phyloP scores from a whole-genome alignment of 2,329 filamentous ascomycete species.

The Phymatotrichopsis omnivora region DNA sequence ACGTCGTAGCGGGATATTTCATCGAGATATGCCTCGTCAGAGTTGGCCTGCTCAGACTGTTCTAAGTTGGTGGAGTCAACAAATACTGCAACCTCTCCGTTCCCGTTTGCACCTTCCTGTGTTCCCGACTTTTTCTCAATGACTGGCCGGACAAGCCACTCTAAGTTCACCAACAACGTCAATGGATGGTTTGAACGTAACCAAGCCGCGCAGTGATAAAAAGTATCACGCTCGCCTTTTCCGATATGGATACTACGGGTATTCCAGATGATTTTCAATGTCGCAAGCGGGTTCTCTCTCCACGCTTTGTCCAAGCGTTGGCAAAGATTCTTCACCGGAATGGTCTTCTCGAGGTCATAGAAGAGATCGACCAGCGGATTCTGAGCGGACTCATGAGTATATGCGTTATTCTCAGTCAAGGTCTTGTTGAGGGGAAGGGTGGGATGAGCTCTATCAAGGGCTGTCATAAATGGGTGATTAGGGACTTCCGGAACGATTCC shows the following conservation, averaged over 20 bases:
- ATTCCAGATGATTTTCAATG: slow-evolving; percentile 52
- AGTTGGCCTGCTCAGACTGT: slow-evolving; percentile 30
- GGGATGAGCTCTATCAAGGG: slow-evolving; percentile 12
- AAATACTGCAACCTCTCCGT: slow-evolving; percentile 33
- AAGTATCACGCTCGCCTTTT: slow-evolving; percentile 41
- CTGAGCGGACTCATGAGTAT: slow-evolving; percentile 42
- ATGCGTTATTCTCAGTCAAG: slow-evolving; percentile 45
- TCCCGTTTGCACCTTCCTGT: slow-evolving; percentile 30
- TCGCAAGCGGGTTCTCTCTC: slow-evolving; percentile 40
- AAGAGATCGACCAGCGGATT: slow-evolving; percentile 46
- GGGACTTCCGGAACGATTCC: background rate
- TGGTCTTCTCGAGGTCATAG: slow-evolving; percentile 41
- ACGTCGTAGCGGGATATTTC: slow-evolving; percentile 38
- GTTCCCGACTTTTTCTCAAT: slow-evolving; percentile 46
- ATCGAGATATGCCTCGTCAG: slow-evolving; percentile 35
- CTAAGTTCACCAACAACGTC: slow-evolving; percentile 45
- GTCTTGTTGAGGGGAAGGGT: slow-evolving; percentile 37
- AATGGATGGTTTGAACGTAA: slow-evolving; percentile 45
- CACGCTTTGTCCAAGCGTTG: slow-evolving; percentile 43
- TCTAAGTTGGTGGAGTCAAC: slow-evolving; percentile 25
- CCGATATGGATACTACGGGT: slow-evolving; percentile 51
- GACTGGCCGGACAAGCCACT: slow-evolving; percentile 47
- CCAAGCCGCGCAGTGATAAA: slow-evolving; percentile 49
- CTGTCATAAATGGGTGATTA: background rate
- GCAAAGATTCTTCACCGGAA: slow-evolving; percentile 34